Evolutionary conservation across 2,329 filamentous ascomycete species (phyloP).

Genomic region (Pseudogymnoascus sp.): DNA sequence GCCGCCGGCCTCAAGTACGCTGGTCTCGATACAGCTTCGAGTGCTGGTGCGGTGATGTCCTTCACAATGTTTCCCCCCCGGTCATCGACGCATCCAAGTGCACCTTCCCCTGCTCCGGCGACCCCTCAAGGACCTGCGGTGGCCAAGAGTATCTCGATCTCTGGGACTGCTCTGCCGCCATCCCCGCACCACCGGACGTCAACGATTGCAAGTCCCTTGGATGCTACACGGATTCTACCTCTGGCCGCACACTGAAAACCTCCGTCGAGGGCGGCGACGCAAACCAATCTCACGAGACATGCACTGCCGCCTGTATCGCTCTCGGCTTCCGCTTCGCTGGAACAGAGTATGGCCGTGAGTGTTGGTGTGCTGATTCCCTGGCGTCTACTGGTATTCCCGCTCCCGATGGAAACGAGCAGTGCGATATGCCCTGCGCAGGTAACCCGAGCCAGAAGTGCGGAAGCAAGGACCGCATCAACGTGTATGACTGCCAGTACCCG

Average conservation of each 20-base stretch:
- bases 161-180: constrained; percentile 7
- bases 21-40: constrained; percentile 25
- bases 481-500: constrained; percentile 10
- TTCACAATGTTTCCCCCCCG: not conserved
- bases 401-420: constrained; percentile 13
- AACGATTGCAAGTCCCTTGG: not conserved
- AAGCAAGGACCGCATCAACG: constrained; percentile 11
- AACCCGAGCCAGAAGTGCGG: constrained; percentile 14
- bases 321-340: not conserved
- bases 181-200: not conserved
- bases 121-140: constrained; percentile 13
- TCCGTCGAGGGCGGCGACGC: not conserved
- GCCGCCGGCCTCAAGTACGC: constrained; percentile 34
- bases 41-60: constrained; percentile 9
- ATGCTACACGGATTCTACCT: constrained; percentile 4
- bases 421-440: constrained; percentile 15
- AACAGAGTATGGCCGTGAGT: not conserved
- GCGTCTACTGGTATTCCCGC: constrained; percentile 11
- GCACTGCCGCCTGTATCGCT: not conserved
- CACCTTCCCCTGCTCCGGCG: constrained; percentile 14
- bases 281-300: not conserved
- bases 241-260: not conserved
- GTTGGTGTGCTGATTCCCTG: constrained; percentile 2
- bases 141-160: constrained; percentile 13
- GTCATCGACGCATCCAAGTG: constrained; percentile 12